Evolutionary conservation across 2,329 filamentous ascomycete genomes (phyloP), one percentile per base, ranked within the genome.

Genomic region (Hypoxylon sp.): DNA sequence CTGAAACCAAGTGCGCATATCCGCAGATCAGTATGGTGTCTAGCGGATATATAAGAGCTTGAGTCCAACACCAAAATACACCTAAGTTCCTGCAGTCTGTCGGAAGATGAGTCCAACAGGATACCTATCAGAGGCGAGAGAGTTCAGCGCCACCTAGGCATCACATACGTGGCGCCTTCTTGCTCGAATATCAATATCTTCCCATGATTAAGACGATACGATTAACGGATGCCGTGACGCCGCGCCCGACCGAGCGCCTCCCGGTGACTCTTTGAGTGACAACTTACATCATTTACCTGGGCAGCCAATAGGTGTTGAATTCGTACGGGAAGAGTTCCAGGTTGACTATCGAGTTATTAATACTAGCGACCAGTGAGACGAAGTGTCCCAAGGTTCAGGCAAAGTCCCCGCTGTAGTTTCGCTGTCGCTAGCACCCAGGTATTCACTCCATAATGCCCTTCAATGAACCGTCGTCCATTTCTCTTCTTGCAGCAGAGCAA

Each of bases 81-180:
- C 67, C 62, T 64, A 68, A 67, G 61, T 65, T 50, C 24, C 65
- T 74, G 73, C 73, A 73, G 64, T 66, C 67, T 71, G 49, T 72
- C 70, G 73, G 67, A 61, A 70, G 62, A 62, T 61, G 68, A 42
- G 32, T 62, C 54, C 64, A 52, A 54, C 55, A 53, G 44, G 48
- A 61, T 65, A 58, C 66, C 62, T 69, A 70, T 70, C 49, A 68
- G 61, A 65, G 52, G 54, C 64, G 55, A 45, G 60, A 58, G 62
- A 70, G 59, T 50, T 64, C 59, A 46, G 30, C 54, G 61, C 65
- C 38, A 67, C 58, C 67, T 68, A 61, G 67, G 63, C 62, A 65
- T 58, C 64, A 22, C 65, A 65, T 64, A 67, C 69, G 64, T 69
- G 65, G 66, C 56, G 44, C 50, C 53, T 61, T 53, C 66, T 64